These are phyloP conservation scores for Dictyostelium purpureum DNA, from an alignment of 78 protist species.

Conservation along the genomic window DNA sequence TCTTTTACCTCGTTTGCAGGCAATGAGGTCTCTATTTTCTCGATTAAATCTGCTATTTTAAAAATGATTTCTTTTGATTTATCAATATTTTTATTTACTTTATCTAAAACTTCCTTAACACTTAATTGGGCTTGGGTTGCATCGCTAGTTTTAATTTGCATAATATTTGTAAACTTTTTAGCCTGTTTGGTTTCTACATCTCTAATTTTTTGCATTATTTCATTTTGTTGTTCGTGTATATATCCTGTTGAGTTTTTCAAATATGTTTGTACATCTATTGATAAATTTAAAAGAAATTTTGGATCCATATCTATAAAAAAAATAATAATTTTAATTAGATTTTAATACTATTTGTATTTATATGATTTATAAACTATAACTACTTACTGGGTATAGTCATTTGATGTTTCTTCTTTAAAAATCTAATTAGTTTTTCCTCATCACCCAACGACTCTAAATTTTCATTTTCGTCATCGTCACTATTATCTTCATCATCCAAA, in stretches of 20 bases:
- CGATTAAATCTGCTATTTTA: slow-evolving; percentile 24
- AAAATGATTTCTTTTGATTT: slow-evolving; percentile 25
- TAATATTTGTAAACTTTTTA: not conserved
- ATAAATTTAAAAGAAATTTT: slow-evolving; percentile 37
- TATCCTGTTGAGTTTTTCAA: slow-evolving; percentile 72
- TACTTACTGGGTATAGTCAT: not conserved
- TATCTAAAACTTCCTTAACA: slow-evolving; percentile 57
- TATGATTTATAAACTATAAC: not conserved
- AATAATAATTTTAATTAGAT: not conserved
- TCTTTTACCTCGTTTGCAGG: slow-evolving; percentile 45
- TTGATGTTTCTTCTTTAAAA: slow-evolving; percentile 17
- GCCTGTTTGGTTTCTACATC: slow-evolving; percentile 29
- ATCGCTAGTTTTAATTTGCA: slow-evolving; percentile 41
- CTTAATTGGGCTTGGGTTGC: slow-evolving; percentile 52
- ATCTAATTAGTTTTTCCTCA: not conserved
- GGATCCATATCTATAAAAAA: slow-evolving; percentile 47
- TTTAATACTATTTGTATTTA: not conserved
- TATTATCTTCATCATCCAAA: slow-evolving; percentile 14
- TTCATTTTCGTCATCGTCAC: not conserved
- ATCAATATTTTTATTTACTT: slow-evolving; percentile 27
- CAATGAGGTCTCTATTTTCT: not conserved
- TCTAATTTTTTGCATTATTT: slow-evolving; percentile 6
- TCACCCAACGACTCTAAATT: not conserved
- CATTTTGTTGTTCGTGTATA: slow-evolving; percentile 47
- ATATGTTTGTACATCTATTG: slow-evolving; percentile 68